phyloP scores from a whole-genome alignment of 2,329 filamentous ascomycete genomes.

The Colletotrichum gigasporum region DNA sequence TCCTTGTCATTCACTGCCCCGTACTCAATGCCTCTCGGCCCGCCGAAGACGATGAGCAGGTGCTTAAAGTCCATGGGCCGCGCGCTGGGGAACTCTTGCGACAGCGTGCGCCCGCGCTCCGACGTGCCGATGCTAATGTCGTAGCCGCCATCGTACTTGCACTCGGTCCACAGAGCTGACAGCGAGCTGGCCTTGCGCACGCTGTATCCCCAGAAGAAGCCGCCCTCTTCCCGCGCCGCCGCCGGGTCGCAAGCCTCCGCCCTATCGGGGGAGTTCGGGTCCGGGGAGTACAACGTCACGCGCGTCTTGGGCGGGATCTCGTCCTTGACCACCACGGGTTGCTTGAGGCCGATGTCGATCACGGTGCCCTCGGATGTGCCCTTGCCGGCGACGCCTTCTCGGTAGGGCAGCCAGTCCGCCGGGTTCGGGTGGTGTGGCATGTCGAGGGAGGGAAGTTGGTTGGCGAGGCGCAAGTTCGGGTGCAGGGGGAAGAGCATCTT shows the following conservation, averaged over 20 bases:
- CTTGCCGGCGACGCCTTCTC: constrained; percentile 76
- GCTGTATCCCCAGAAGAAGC: constrained; percentile 88
- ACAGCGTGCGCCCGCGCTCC: constrained; percentile 71
- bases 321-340: constrained; percentile 64
- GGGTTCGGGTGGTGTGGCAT: constrained; percentile 85
- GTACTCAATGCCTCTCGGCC: constrained; percentile 81
- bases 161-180: constrained; percentile 80
- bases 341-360: constrained; percentile 66
- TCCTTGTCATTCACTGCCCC: constrained; percentile 71
- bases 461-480: constrained; percentile 78
- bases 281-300: constrained; percentile 75
- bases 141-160: constrained; percentile 79
- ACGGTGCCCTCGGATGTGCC: constrained; percentile 58
- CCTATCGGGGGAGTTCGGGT: constrained; percentile 52
- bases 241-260: constrained; percentile 74
- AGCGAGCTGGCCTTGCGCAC: constrained; percentile 74
- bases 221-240: constrained; percentile 75
- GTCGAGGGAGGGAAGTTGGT: constrained; percentile 79
- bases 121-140: constrained; percentile 86
- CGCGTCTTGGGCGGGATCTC: constrained; percentile 76
- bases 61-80: constrained; percentile 69
- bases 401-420: constrained; percentile 81
- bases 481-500: constrained; percentile 80
- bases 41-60: constrained; percentile 81
- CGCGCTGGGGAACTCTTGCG: constrained; percentile 54